phyloP scores from a whole-genome alignment of 2,329 filamentous ascomycete genomes.

The Cladosporium sp. region DNA sequence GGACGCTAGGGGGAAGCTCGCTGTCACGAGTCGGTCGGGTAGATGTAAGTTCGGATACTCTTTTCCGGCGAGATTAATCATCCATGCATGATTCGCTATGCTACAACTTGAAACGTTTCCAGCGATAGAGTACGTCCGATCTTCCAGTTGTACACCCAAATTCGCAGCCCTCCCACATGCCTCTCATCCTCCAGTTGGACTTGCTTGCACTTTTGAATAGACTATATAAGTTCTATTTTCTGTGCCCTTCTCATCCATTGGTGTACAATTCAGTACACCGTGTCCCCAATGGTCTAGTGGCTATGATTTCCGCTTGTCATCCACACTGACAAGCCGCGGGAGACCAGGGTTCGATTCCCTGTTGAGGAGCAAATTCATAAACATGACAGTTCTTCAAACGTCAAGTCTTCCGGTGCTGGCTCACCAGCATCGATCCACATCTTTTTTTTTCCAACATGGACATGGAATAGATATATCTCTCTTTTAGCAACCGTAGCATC shows the following conservation, averaged over 20 bases:
- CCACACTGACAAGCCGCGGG: constrained; percentile 4
- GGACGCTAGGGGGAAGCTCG: too few species aligned
- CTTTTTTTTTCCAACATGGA: not conserved
- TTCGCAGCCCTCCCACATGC: too few species aligned
- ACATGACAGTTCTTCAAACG: constrained; percentile 4
- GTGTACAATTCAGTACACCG: constrained; percentile 4
- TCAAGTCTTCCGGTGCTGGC: constrained; percentile 11
- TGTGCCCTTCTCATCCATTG: not conserved
- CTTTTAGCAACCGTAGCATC: too few species aligned
- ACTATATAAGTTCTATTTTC: not conserved
- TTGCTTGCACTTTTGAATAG: not conserved
- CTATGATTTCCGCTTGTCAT: constrained; percentile 34
- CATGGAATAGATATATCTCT: not conserved
- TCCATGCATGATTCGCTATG: too few species aligned
- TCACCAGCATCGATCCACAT: constrained; percentile 1
- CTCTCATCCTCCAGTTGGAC: too few species aligned
- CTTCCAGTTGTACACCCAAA: too few species aligned
- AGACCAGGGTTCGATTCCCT: constrained; percentile 14
- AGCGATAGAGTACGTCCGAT: too few species aligned
- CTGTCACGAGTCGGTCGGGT: too few species aligned
- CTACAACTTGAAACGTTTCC: too few species aligned
- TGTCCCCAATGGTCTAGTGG: constrained; percentile 29
- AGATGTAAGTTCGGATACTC: too few species aligned
- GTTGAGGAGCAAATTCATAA: constrained; percentile 8
- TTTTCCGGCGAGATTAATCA: too few species aligned